Conservation (phyloP, 176 grass and related monocot genomes). For the Phragmites australis region DNA sequence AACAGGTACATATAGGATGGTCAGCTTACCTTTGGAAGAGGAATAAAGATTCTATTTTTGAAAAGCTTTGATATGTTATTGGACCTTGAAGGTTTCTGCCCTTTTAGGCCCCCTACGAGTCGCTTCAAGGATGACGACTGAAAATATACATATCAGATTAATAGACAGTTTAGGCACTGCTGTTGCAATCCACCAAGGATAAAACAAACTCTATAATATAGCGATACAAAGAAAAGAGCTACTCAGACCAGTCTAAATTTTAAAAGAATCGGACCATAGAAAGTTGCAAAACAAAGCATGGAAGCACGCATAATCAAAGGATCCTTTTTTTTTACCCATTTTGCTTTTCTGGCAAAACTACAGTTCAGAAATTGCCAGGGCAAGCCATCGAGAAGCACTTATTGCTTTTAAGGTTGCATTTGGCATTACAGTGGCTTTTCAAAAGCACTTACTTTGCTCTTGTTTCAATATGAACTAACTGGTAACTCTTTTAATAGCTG, state of each 20-base stretch:
- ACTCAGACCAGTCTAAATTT: background rate
- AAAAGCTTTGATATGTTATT: slow-evolving; percentile 72
- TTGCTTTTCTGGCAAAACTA: slow-evolving; percentile 4
- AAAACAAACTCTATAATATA: slow-evolving; percentile 8
- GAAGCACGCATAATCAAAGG: background rate
- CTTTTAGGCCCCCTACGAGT: slow-evolving; percentile 51
- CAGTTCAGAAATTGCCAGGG: slow-evolving; percentile 5
- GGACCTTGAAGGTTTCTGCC: slow-evolving; percentile 50
- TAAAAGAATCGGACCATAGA: background rate
- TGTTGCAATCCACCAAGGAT: background rate
- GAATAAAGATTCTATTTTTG: slow-evolving; percentile 70
- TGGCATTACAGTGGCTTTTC: background rate
- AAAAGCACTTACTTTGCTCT: background rate
- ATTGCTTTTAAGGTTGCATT: background rate
- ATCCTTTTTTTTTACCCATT: background rate
- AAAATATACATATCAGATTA: slow-evolving; percentile 32
- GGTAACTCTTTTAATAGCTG: slow-evolving; percentile 5
- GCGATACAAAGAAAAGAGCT: slow-evolving; percentile 11
- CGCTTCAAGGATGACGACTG: slow-evolving; percentile 64
- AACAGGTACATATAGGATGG: slow-evolving; percentile 13
- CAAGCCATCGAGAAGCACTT: background rate
- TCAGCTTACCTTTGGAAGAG: slow-evolving; percentile 68
- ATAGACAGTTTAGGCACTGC: background rate
- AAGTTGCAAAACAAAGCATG: background rate
- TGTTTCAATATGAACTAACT: background rate